These are phyloP conservation scores for Leishmania arabica DNA, from an alignment of 208 protist genomes.

Conservation along the genomic window DNA sequence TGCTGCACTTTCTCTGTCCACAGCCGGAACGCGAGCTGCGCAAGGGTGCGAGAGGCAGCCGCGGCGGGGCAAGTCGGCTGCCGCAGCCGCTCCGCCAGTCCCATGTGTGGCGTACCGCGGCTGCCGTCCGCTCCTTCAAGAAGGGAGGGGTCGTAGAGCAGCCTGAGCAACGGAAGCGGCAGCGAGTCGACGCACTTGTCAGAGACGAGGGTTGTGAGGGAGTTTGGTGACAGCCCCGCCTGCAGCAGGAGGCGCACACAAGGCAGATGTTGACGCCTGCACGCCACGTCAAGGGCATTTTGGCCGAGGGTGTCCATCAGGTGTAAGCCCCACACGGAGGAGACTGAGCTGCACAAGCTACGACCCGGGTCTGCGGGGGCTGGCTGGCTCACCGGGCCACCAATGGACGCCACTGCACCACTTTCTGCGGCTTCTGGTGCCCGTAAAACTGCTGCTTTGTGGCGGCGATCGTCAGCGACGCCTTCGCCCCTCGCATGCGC, in stretches of 20 bases:
- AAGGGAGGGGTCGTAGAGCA: constrained; percentile 30
- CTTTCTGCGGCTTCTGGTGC: neutral
- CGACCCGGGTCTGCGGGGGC: neutral
- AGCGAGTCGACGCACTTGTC: constrained; percentile 5
- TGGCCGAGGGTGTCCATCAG: constrained; percentile 9
- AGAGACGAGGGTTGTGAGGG: constrained; percentile 6
- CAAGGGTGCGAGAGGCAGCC: constrained; percentile 33
- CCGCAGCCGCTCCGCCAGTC: constrained; percentile 30
- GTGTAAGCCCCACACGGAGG: constrained; percentile 8
- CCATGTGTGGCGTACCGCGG: neutral
- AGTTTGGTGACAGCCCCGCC: constrained; percentile 20
- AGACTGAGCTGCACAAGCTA: neutral
- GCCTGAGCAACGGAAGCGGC: constrained; percentile 17
- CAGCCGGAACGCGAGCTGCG: constrained; percentile 37
- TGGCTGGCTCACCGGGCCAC: neutral
- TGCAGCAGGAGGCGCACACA: constrained; percentile 23
- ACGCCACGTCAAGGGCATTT: constrained; percentile 25
- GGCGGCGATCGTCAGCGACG: neutral
- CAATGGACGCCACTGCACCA: neutral
- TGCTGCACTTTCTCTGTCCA: constrained; percentile 47
- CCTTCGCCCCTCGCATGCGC: neutral
- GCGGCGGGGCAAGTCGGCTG: constrained; percentile 25
- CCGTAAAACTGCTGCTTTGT: neutral
- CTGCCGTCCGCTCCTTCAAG: constrained; percentile 13
- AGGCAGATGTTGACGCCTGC: constrained; percentile 6